These are phyloP conservation scores for Colletotrichum lupini DNA, from an alignment of 2,329 filamentous ascomycete species.

Conservation along the genomic window DNA sequence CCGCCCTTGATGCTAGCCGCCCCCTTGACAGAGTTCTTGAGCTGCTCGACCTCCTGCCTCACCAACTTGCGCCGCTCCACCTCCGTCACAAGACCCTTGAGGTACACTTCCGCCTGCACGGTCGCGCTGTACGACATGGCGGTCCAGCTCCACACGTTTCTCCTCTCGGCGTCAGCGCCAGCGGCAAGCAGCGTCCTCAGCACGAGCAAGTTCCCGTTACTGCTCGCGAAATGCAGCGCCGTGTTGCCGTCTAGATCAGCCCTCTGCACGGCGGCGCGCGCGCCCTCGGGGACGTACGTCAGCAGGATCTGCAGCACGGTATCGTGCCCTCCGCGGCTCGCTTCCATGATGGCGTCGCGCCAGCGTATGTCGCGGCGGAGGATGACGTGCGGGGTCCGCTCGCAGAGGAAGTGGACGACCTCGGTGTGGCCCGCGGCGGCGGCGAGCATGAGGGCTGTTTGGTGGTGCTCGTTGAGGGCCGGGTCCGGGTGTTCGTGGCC, in stretches of 20 bases:
- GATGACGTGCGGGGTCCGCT: slow-evolving; percentile 71
- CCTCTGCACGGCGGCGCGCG: slow-evolving; percentile 63
- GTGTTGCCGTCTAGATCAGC: slow-evolving; percentile 84
- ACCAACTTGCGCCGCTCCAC: slow-evolving; percentile 69
- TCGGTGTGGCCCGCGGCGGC: slow-evolving; percentile 76
- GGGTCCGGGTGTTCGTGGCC: slow-evolving; percentile 81
- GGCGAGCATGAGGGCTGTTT: slow-evolving; percentile 86
- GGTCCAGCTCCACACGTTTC: slow-evolving; percentile 84
- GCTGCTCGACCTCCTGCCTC: slow-evolving; percentile 50
- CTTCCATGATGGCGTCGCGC: slow-evolving; percentile 78
- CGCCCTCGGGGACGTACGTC: slow-evolving; percentile 68
- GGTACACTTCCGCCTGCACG: slow-evolving; percentile 85
- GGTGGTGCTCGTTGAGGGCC: slow-evolving; percentile 81
- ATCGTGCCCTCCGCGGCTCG: slow-evolving; percentile 69
- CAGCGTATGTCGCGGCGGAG: slow-evolving; percentile 74
- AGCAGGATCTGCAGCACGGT: slow-evolving; percentile 73
- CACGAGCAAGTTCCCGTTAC: slow-evolving; percentile 82
- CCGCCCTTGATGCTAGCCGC: slow-evolving; percentile 49
- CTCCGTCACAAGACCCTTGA: slow-evolving; percentile 80
- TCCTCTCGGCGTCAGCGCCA: slow-evolving; percentile 78
- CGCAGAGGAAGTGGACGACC: slow-evolving; percentile 77
- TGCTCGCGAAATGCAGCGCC: slow-evolving; percentile 86
- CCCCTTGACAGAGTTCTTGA: slow-evolving; percentile 47
- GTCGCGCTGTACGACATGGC: slow-evolving; percentile 86
- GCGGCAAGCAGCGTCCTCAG: slow-evolving; percentile 81